phyloP scores from a whole-genome alignment of 225 moss, liverwort and hornwort genomes.

The Marchantia polymorpha region DNA sequence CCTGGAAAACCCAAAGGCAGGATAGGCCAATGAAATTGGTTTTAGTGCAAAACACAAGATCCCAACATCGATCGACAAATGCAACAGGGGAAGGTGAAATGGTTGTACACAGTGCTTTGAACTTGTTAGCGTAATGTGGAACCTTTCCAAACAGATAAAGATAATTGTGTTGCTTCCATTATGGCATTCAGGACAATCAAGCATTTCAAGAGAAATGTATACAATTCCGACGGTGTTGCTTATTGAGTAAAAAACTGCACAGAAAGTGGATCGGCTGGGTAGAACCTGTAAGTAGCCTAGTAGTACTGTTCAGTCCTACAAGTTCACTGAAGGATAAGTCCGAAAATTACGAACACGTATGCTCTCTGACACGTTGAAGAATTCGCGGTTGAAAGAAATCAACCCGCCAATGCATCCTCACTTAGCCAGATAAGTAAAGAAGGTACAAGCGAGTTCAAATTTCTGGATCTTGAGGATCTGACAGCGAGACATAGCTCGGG shows the following conservation, averaged over 20 bases:
- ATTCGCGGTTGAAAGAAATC: background rate
- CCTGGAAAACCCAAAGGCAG: constrained; percentile 39
- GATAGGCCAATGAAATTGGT: background rate
- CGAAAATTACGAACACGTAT: background rate
- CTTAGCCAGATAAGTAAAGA: background rate
- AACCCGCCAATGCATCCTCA: background rate
- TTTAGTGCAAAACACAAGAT: background rate
- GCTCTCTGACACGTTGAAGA: background rate
- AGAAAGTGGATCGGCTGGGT: background rate
- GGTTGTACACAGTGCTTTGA: no score
- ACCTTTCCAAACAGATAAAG: no score
- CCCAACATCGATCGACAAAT: background rate
- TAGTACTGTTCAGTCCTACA: background rate
- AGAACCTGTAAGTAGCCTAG: background rate
- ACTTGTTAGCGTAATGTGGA: no score
- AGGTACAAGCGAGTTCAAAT: background rate
- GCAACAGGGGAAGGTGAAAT: background rate
- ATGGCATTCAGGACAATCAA: no score
- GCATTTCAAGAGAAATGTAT: no score
- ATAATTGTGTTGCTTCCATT: no score
- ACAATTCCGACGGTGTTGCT: background rate
- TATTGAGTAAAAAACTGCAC: background rate
- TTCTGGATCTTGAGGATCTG: background rate
- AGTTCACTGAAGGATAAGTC: background rate
- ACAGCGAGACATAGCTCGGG: background rate